Evolutionary conservation across 306 rosid species (phyloP).

Genomic region (Bauhinia variegata): DNA sequence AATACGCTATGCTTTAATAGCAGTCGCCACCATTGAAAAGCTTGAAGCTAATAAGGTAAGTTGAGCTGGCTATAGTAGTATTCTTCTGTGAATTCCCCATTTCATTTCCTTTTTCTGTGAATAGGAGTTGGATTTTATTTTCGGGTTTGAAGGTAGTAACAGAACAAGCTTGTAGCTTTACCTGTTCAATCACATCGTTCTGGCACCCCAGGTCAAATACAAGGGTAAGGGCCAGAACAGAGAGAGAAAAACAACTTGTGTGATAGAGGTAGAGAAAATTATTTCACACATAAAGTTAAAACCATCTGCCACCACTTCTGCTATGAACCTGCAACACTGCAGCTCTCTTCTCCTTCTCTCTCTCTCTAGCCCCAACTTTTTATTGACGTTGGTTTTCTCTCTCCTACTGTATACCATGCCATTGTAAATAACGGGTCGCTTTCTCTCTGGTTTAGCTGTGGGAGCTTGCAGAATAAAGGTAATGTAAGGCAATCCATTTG

Average conservation of each 20-base stretch:
- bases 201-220: constrained; percentile 48
- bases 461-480: constrained; percentile 41
- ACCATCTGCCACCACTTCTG: constrained; percentile 71
- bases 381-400: constrained; percentile 30
- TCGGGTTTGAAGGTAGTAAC: constrained; percentile 25
- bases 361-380: constrained; percentile 38
- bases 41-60: constrained; percentile 23
- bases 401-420: constrained; percentile 32
- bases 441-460: constrained; percentile 48
- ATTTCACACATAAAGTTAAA: constrained; percentile 83
- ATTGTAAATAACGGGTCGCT: constrained; percentile 61
- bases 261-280: constrained; percentile 41
- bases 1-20: constrained; percentile 6
- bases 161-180: constrained; percentile 40
- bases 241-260: constrained; percentile 13
- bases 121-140: constrained; percentile 27
- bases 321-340: constrained; percentile 73
- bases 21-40: constrained; percentile 31
- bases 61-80: constrained; percentile 18
- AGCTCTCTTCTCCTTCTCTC: constrained; percentile 24
- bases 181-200: constrained; percentile 82
- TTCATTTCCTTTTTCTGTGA: constrained; percentile 35
- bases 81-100: constrained; percentile 30
- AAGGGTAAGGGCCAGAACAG: constrained; percentile 47
- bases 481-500: constrained; percentile 40